Evolutionary conservation across 768 basidiomycete species (phyloP), one percentile per base, ranked within the genome.

Genomic region (Porphyrellus cyaneotinctus): DNA sequence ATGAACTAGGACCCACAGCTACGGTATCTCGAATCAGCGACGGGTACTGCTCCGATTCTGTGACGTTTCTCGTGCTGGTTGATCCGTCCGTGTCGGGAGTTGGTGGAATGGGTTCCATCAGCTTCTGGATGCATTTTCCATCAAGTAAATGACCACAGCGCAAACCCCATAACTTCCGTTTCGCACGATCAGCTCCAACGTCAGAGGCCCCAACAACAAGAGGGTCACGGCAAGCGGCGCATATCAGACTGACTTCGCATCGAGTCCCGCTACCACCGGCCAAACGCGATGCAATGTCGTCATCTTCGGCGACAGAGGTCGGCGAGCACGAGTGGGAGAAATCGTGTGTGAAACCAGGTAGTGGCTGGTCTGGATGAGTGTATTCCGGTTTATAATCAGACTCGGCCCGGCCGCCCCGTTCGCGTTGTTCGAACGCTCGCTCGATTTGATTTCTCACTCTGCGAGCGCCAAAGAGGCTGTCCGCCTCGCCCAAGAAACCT

Each of bases 61-160:
- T 48, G 13, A 36, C 37, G 23, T 58, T 58, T 47, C 59, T 66
- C 22, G 54, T 31, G 18, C 43, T 53, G 32, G 48, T 52, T 43
- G 54, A 45, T 54, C 52, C 62, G 33, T 24, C 7, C 38, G 43
- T 18, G 11, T 53, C 51, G 36, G 53, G 23, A 51, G 37, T 46
- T 11, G 53, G 41, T 38, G 56, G 60, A 33, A 35, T 44, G 2
- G 81, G 85, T 32, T 72, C 67, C 64, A 84, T 82, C 44, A 91
- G 58, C 57, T 77, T 73, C 54, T 77, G 76, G 2, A 85, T 68
- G 58, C 88, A 91, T 65, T 85, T 87, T 44, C 87, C 89, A 57
- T 91, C 88, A 0, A 91, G 75, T 59, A 91, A 67, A 63, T 91
- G 89, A 0, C 88, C 88, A 47, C 88, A 91, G 36, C 85, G 74